These are phyloP conservation scores for Suhomyces chickasaworum DNA, from an alignment of 1,139 yeast genomes.

Conservation along the genomic window DNA sequence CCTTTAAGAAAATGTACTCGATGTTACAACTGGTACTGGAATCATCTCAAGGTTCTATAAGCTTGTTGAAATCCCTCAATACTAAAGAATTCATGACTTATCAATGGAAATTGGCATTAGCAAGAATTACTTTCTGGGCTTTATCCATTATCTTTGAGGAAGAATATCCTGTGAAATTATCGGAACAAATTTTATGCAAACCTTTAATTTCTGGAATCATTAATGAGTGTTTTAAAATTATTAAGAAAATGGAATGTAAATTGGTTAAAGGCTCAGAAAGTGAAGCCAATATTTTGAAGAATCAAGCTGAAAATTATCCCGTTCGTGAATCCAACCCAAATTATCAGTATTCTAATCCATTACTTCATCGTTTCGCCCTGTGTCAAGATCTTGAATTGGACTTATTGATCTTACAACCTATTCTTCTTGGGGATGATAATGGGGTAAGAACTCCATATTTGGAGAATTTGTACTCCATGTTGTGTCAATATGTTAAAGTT, in stretches of 20 bases:
- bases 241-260: constrained; percentile 78
- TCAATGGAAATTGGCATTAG: constrained; percentile 85
- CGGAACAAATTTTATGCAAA: constrained; percentile 73
- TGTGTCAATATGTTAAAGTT: constrained; percentile 65
- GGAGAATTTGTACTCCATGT: constrained; percentile 79
- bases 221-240: constrained; percentile 70
- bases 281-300: constrained; percentile 57
- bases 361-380: constrained; percentile 64
- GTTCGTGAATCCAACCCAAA: constrained; percentile 24
- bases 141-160: constrained; percentile 72
- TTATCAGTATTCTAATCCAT: constrained; percentile 48
- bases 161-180: constrained; percentile 58
- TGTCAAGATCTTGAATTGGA: constrained; percentile 64
- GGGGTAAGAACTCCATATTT: constrained; percentile 86
- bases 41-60: constrained; percentile 34
- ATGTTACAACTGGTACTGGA: constrained; percentile 39
- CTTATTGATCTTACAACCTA: constrained; percentile 78
- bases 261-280: constrained; percentile 65
- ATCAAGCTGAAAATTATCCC: constrained; percentile 54
- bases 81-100: constrained; percentile 65
- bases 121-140: constrained; percentile 77
- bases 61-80: constrained; percentile 50
- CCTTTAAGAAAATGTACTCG: constrained; percentile 34
- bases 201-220: constrained; percentile 82
- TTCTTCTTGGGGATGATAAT: constrained; percentile 81